Percentiles rank a stretch among this genome's conserved stretches.
phyloP scores from a whole-genome alignment of 163 green algal genomes.

The Scenedesmus sp. region DNA sequence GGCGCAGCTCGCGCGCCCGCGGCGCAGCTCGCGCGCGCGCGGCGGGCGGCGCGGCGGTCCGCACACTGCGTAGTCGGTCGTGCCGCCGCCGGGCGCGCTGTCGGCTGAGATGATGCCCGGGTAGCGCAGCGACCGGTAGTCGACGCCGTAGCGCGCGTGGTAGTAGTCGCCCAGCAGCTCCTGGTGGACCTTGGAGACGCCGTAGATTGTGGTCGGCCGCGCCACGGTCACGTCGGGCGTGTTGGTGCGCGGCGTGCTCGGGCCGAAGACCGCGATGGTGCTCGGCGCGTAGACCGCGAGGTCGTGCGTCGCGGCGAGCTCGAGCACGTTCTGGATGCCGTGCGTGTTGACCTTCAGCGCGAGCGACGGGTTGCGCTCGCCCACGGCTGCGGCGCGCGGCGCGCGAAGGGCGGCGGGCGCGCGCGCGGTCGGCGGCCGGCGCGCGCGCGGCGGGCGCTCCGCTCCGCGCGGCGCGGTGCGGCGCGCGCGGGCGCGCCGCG shows the following conservation, averaged over 20 bases:
- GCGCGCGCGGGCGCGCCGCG: background rate
- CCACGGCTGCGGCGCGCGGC: constrained; percentile 68
- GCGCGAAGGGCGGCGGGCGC: too few relatives aligned
- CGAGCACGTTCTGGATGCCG: constrained; percentile 63
- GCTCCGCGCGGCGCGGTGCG: too few relatives aligned
- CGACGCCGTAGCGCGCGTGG: constrained; percentile 55
- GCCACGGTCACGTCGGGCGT: constrained; percentile 71
- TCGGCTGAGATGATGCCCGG: constrained; percentile 73
- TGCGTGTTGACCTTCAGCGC: constrained; percentile 71
- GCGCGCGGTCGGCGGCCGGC: too few relatives aligned
- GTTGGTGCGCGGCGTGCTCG: constrained; percentile 57
- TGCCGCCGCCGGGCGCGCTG: constrained; percentile 66
- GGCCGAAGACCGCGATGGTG: constrained; percentile 80
- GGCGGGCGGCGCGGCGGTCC: too few relatives aligned
- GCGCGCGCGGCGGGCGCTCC: too few relatives aligned
- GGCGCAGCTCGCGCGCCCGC: too few relatives aligned
- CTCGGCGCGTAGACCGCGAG: constrained; percentile 68
- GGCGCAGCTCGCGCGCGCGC: too few relatives aligned
- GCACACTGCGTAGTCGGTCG: constrained; percentile 80
- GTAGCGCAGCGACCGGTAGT: constrained; percentile 75
- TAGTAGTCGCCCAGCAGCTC: constrained; percentile 81
- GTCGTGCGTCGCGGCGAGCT: constrained; percentile 57
- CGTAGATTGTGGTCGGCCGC: constrained; percentile 77
- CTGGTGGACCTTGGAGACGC: constrained; percentile 69
- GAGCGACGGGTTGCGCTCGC: constrained; percentile 73